Conservation (phyloP, 108 stramenopile genomes). For the Pseudonitzschia pungens region DNA sequence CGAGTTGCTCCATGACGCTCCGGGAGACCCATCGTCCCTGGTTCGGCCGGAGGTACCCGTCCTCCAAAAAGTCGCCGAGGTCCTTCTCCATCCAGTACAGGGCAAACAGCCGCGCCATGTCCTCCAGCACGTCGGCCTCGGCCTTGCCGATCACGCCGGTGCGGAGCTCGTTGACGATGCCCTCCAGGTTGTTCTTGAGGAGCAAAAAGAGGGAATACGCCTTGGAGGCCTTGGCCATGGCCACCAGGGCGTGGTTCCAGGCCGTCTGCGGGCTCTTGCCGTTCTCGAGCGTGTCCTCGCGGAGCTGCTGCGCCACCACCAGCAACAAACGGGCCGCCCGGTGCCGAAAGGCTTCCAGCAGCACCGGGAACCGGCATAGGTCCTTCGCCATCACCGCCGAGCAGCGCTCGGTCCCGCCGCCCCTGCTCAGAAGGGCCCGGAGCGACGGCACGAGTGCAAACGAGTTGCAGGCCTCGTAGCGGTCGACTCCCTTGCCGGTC, state of each 20-base stretch:
- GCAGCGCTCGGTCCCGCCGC: slow-evolving; percentile 29
- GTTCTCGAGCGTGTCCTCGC: slow-evolving; percentile 32
- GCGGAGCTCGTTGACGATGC: slow-evolving; percentile 55
- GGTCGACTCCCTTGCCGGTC: slow-evolving; percentile 18
- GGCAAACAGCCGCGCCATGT: slow-evolving; percentile 74
- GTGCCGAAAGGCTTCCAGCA: slow-evolving; percentile 68
- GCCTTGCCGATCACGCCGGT: slow-evolving; percentile 22
- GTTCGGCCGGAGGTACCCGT: slow-evolving; percentile 54
- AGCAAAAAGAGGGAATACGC: slow-evolving; percentile 80
- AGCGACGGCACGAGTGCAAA: slow-evolving; percentile 50
- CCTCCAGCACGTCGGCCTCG: slow-evolving; percentile 47
- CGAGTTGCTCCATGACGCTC: slow-evolving; percentile 53
- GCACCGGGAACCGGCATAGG: slow-evolving; percentile 38
- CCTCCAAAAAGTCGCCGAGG: slow-evolving; percentile 83
- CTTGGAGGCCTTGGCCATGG: slow-evolving; percentile 73
- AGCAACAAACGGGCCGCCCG: slow-evolving; percentile 72
- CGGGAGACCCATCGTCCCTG: slow-evolving; percentile 53
- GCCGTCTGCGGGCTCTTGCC: slow-evolving; percentile 56
- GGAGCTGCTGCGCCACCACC: slow-evolving; percentile 64
- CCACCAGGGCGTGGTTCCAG: slow-evolving; percentile 81
- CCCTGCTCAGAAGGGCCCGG: slow-evolving; percentile 33
- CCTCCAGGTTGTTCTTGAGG: slow-evolving; percentile 64
- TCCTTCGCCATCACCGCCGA: slow-evolving; percentile 25
- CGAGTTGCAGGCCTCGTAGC: slow-evolving; percentile 46
- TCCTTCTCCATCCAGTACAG: slow-evolving; percentile 87